Percentiles rank a stretch among this genome's conserved stretches.
phyloP scores from a whole-genome alignment of 1,284 basidiomycete genomes.

The Pascua guehoae region DNA sequence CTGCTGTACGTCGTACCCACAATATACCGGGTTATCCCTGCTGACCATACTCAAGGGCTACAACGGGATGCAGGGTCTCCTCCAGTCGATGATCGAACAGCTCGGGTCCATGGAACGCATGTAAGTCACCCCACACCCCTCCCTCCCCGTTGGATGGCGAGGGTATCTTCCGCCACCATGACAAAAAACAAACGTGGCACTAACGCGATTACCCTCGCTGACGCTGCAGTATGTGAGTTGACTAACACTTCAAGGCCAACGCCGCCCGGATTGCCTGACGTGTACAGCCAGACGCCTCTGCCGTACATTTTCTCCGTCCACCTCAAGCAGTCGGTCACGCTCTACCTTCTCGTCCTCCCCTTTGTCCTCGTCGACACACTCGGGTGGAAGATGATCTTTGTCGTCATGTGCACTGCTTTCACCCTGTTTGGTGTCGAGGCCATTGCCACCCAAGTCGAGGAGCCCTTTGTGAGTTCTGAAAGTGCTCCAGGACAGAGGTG shows the following conservation, averaged over 20 bases:
- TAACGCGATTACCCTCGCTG: too few relatives aligned
- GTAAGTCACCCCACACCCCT: constrained; percentile 19
- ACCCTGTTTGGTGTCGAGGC: constrained; percentile 71
- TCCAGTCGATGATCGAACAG: constrained; percentile 76
- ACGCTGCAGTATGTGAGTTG: constrained; percentile 13
- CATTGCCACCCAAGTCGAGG: constrained; percentile 86
- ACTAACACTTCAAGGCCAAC: too few relatives aligned
- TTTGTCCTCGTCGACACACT: constrained; percentile 65
- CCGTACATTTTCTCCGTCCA: constrained; percentile 63
- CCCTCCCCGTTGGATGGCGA: neutral
- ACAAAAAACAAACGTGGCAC: too few relatives aligned
- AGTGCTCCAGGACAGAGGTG: neutral
- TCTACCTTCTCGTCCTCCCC: constrained; percentile 81
- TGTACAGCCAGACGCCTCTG: constrained; percentile 36
- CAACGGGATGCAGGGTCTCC: constrained; percentile 64
- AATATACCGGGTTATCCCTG: neutral
- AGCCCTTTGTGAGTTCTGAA: constrained; percentile 56
- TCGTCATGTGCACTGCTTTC: constrained; percentile 74
- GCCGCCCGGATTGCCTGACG: neutral
- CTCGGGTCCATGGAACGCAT: constrained; percentile 80
- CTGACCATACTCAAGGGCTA: constrained; percentile 54
- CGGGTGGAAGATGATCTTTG: constrained; percentile 73
- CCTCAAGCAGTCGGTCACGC: constrained; percentile 85
- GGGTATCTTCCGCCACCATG: too few relatives aligned
- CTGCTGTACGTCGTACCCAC: constrained; percentile 68